A percentile compares a stretch with the other conserved stretches of the same genome.
Conservation (phyloP, 305 asterid species). For the Fraxinus greggii region DNA sequence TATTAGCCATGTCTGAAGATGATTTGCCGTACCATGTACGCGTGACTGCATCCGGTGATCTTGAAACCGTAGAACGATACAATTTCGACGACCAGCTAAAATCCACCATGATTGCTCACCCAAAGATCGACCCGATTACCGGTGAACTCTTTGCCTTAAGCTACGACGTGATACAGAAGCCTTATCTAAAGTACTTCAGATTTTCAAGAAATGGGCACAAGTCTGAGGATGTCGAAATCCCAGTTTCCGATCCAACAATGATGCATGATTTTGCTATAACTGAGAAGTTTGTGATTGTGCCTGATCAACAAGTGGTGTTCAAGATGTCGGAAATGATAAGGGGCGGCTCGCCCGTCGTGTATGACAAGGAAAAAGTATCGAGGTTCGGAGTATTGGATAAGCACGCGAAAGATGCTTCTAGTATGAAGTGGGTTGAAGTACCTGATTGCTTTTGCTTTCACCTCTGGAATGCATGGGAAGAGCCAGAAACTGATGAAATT, state of each 20-base stretch:
- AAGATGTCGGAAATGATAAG: conserved; percentile 78
- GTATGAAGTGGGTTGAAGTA: conserved; percentile 67
- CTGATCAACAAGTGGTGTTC: conserved; percentile 93
- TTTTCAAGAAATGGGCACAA: conserved; percentile 58
- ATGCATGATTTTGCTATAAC: conserved; percentile 95
- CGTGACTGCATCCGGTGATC: conserved; percentile 60
- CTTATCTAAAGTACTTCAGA: conserved; percentile 71
- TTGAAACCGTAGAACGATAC: conserved; percentile 58
- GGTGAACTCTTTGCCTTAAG: conserved; percentile 84
- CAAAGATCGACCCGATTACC: conserved; percentile 74
- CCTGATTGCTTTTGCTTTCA: conserved; percentile 92
- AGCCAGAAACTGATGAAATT: conserved; percentile 65
- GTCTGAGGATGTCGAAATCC: conserved; percentile 70
- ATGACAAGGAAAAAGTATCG: conserved; percentile 53
- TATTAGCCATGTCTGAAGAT: conserved; percentile 90
- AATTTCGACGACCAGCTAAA: conserved; percentile 51
- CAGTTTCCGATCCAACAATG: conserved; percentile 81
- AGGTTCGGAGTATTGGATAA: conserved; percentile 69
- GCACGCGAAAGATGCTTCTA: conserved; percentile 40
- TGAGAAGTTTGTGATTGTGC: conserved; percentile 64
- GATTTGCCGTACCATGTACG: conserved; percentile 80
- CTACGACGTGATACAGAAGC: conserved; percentile 84
- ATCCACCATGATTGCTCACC: conserved; percentile 92
- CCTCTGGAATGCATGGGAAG: conserved; percentile 99
- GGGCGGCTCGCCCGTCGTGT: conserved; percentile 89